These are phyloP conservation scores for Stephanodiscus triporus DNA, from an alignment of 108 stramenopile genomes.

Conservation along the genomic window DNA sequence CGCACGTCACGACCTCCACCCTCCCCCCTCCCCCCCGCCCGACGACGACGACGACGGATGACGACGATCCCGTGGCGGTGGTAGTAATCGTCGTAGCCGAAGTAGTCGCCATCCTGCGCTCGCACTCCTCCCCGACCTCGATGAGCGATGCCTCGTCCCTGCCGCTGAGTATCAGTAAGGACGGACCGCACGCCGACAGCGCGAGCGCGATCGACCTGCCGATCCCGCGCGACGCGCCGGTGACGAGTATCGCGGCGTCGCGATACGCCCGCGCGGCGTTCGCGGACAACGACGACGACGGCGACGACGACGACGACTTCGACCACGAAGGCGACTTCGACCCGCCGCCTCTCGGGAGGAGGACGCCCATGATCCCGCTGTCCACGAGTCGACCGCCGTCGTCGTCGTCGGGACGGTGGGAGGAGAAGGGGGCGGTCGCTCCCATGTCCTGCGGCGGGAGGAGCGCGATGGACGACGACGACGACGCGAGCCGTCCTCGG, in stretches of 20 bases:
- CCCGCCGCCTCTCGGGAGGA: no score
- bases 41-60: background rate
- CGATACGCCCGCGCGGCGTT: background rate
- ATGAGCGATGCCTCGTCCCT: constrained; percentile 57
- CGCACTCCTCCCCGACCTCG: constrained; percentile 60
- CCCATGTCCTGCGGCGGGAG: no score
- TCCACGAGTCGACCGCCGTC: no score
- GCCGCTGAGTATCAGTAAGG: constrained; percentile 61
- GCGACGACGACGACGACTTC: no score
- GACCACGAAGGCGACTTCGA: no score
- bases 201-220: constrained; percentile 62
- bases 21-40: background rate
- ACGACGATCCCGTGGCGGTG: no score
- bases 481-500: no score
- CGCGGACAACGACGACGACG: no score
- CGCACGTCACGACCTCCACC: constrained; percentile 54
- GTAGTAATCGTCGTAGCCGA: background rate
- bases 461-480: no score
- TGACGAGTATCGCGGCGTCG: constrained; percentile 54
- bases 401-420: no score
- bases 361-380: no score
- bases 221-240: constrained; percentile 82
- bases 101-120: background rate
- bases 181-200: constrained; percentile 54
- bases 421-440: no score